Evolutionary conservation across 2,329 filamentous ascomycete genomes (phyloP).

Genomic region (Aspergillus aculeatinus): DNA sequence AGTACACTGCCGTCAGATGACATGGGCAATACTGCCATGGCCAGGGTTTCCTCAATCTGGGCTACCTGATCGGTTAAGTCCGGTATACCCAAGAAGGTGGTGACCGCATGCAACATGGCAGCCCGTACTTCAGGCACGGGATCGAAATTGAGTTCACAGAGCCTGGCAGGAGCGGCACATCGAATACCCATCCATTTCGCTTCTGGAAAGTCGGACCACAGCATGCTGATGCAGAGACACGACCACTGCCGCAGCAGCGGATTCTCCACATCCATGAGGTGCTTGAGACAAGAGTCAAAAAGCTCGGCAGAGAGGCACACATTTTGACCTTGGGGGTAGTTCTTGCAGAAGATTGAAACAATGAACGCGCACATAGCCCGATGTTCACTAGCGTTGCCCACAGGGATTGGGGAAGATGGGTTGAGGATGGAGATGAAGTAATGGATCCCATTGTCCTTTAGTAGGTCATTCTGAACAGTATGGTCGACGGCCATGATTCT

Average conservation of each 20-base stretch:
- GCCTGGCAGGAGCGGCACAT: constrained; percentile 76
- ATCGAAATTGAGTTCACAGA: constrained; percentile 79
- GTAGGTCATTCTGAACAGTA: constrained; percentile 85
- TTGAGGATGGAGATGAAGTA: constrained; percentile 95
- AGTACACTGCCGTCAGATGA: constrained; percentile 90
- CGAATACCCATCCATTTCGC: constrained; percentile 96
- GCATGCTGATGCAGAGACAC: constrained; percentile 88
- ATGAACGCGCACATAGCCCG: constrained; percentile 99
- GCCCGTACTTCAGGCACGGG: constrained; percentile 88
- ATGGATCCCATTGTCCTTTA: constrained; percentile 95
- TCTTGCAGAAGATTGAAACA: constrained; percentile 93
- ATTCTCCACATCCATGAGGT: constrained; percentile 83
- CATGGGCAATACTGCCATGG: constrained; percentile 86
- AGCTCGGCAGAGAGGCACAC: constrained; percentile 90
- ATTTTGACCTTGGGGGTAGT: constrained; percentile 85
- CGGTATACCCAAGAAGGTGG: constrained; percentile 88
- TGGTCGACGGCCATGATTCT: constrained; percentile 92
- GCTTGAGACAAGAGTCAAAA: constrained; percentile 80
- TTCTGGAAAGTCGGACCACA: constrained; percentile 87
- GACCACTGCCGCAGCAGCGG: constrained; percentile 91
- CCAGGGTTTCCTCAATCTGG: constrained; percentile 85
- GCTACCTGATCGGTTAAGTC: constrained; percentile 89
- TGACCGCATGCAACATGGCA: constrained; percentile 89
- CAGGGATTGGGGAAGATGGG: constrained; percentile 76
- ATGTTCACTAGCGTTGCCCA: constrained; percentile 87